These are phyloP conservation scores for Trichomonas tenax DNA, from an alignment of 208 protist genomes.

Conservation along the genomic window DNA sequence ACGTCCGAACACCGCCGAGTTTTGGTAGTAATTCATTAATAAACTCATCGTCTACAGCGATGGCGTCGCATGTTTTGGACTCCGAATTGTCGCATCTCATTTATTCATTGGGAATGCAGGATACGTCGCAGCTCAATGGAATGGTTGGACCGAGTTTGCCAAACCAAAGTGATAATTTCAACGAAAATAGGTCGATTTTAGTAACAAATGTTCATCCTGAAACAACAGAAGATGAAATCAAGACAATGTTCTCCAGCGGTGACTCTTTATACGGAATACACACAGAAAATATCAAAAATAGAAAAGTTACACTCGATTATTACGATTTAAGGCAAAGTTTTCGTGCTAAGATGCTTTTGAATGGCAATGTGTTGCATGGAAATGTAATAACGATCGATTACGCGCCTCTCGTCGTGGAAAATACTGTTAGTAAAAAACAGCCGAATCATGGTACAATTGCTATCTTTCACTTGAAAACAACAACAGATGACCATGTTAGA, in stretches of 20 bases:
- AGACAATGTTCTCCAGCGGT: not conserved
- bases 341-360: not conserved
- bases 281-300: not conserved
- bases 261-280: not conserved
- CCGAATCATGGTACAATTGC: not conserved
- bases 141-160: not conserved
- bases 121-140: not conserved
- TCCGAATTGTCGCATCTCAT: not conserved
- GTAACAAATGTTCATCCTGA: not conserved
- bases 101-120: not conserved
- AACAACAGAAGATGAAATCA: not conserved
- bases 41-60: not conserved
- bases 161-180: not conserved
- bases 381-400: not conserved
- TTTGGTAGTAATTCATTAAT: not conserved
- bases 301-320: not conserved
- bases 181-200: not conserved
- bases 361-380: not conserved
- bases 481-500: not conserved
- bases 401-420: not conserved
- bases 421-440: not conserved
- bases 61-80: not conserved
- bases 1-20: not conserved
- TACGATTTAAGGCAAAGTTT: not conserved
- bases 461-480: not conserved